phyloP scores from a whole-genome alignment of 176 grass and related monocot genomes.

The Phoenix roebelenii region DNA sequence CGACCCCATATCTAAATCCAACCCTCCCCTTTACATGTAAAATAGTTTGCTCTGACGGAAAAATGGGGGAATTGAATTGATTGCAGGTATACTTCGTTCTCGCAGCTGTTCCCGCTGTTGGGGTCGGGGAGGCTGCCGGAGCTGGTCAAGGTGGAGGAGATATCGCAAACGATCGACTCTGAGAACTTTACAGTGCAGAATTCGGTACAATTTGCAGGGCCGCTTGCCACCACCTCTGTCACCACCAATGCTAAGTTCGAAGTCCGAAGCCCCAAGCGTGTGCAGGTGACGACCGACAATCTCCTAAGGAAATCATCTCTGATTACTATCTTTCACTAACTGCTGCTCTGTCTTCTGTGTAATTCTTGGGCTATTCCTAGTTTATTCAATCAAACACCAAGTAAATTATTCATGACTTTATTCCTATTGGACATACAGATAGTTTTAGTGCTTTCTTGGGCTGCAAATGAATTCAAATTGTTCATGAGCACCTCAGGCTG shows the following conservation, averaged over 20 bases:
- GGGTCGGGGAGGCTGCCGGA: conserved; percentile 50
- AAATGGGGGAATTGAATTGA: neutral
- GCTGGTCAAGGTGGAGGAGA: conserved; percentile 85
- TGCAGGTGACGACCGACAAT: conserved; percentile 39
- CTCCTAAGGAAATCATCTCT: too few species aligned
- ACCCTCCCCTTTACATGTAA: too few species aligned
- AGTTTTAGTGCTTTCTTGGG: too few species aligned
- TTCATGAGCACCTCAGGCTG: too few species aligned
- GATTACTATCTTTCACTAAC: too few species aligned
- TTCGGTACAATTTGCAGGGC: conserved; percentile 74
- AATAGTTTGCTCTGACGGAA: too few species aligned
- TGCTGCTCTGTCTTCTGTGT: too few species aligned
- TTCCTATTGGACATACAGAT: too few species aligned
- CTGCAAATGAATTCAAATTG: too few species aligned
- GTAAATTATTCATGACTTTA: too few species aligned
- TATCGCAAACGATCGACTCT: conserved; percentile 87
- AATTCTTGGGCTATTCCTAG: too few species aligned
- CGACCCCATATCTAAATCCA: neutral
- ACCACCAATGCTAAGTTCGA: conserved; percentile 95
- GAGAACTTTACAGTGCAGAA: conserved; percentile 87
- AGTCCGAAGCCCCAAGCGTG: conserved; percentile 81
- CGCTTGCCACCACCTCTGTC: conserved; percentile 56
- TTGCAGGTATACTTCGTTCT: conserved; percentile 85
- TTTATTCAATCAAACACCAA: too few species aligned
- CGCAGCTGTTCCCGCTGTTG: conserved; percentile 52